A percentile compares a stretch with the other conserved stretches of the same genome.
Evolutionary conservation across 2,329 filamentous ascomycete genomes (phyloP).

Genomic region (Paraphaeosphaeria minitans): DNA sequence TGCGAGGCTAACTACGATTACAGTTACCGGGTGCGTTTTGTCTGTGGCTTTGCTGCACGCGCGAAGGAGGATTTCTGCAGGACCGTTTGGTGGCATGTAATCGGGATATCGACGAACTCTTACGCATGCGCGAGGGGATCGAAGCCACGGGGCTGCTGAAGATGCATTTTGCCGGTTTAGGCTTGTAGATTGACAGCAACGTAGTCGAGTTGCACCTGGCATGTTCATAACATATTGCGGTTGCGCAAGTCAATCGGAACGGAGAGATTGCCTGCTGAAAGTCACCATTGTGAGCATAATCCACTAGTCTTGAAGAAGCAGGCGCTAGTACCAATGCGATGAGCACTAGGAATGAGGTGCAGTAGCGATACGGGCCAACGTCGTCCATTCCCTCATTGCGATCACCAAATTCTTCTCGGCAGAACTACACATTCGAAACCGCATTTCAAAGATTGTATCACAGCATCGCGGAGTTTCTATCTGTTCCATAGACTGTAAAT

Average conservation of each 20-base stretch:
- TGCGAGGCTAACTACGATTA: neutral
- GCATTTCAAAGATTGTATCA: neutral
- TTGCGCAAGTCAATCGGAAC: neutral
- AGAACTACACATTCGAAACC: neutral
- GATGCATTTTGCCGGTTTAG: neutral
- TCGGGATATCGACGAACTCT: slow-evolving; percentile 5
- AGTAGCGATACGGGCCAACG: neutral
- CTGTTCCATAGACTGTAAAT: neutral
- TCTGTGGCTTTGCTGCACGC: slow-evolving; percentile 4
- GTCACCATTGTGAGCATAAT: neutral
- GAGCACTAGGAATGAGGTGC: neutral
- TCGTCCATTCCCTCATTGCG: neutral
- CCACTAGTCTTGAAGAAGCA: neutral
- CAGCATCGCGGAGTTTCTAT: neutral
- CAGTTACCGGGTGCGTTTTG: slow-evolving; percentile 1
- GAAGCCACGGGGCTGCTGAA: neutral
- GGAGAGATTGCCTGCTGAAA: neutral
- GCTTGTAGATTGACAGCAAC: neutral
- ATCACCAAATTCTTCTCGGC: neutral
- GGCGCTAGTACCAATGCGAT: neutral
- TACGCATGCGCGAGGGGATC: neutral
- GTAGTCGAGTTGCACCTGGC: neutral
- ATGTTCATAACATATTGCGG: neutral
- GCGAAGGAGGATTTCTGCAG: slow-evolving; percentile 4
- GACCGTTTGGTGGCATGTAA: neutral